Conservation (phyloP, 2,329 filamentous ascomycete species). For the Aaosphaeria arxii region DNA sequence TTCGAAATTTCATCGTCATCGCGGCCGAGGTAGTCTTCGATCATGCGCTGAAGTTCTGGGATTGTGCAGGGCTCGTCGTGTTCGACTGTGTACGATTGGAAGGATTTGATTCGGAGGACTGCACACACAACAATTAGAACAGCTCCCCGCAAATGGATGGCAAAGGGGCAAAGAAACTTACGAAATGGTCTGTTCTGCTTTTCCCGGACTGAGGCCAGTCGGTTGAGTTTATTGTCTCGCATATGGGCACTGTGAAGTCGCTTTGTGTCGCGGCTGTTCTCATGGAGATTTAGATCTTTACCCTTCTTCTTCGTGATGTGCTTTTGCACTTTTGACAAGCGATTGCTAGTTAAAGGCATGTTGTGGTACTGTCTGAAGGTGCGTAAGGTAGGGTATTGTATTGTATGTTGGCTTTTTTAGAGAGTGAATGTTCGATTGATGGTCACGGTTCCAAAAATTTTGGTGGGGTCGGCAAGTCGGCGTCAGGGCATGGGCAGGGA, state of each 20-base stretch:
- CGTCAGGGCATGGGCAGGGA: not conserved
- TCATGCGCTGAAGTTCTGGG: slow-evolving; percentile 54
- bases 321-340: slow-evolving; percentile 81
- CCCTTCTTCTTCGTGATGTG: slow-evolving; percentile 85
- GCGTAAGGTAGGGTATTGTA: not conserved
- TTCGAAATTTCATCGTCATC: slow-evolving; percentile 67
- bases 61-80: slow-evolving; percentile 48
- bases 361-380: slow-evolving; percentile 4
- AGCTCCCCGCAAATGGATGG: not conserved
- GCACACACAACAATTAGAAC: not conserved
- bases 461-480: slow-evolving; percentile 7
- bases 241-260: slow-evolving; percentile 74
- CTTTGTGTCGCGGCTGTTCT: slow-evolving; percentile 83
- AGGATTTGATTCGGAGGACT: slow-evolving; percentile 69
- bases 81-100: slow-evolving; percentile 63
- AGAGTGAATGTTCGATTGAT: not conserved
- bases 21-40: slow-evolving; percentile 53
- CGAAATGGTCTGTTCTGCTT: slow-evolving; percentile 73
- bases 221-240: slow-evolving; percentile 78
- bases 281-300: slow-evolving; percentile 72
- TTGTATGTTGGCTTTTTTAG: too few relatives aligned
- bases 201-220: slow-evolving; percentile 64
- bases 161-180: slow-evolving; percentile 41
- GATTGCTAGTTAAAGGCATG: slow-evolving; percentile 48
- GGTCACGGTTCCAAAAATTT: slow-evolving; percentile 19